phyloP scores from a whole-genome alignment of 768 basidiomycete genomes.

The Porphyrellus cyaneotinctus region DNA sequence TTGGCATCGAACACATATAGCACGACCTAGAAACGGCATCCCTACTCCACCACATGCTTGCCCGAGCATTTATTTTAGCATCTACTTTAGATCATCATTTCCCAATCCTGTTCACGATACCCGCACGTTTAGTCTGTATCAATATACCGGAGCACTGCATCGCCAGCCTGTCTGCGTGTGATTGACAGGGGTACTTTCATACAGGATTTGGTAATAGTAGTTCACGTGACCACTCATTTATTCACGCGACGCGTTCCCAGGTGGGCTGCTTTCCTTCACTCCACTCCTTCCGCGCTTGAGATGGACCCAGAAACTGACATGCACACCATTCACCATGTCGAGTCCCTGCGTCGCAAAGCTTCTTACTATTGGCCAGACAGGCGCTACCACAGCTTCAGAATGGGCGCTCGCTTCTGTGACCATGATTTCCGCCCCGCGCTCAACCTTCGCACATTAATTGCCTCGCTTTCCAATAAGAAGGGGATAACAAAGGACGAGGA shows the following conservation, averaged over 20 bases:
- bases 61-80: conserved; percentile 23
- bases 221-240: conserved; percentile 14
- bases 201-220: background rate
- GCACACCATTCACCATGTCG: conserved; percentile 22
- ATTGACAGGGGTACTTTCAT: background rate
- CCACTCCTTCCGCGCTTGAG: background rate
- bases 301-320: conserved; percentile 9
- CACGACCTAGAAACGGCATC: conserved; percentile 6
- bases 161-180: background rate
- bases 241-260: conserved; percentile 1
- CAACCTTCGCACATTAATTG: conserved; percentile 26
- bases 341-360: conserved; percentile 25
- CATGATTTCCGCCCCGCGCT: conserved; percentile 28
- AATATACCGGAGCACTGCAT: conserved; percentile 20
- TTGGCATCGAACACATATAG: conserved; percentile 8
- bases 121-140: conserved; percentile 28
- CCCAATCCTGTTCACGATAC: conserved; percentile 20
- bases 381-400: conserved; percentile 8
- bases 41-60: conserved; percentile 2
- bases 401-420: background rate
- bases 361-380: conserved; percentile 26
- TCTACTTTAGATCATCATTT: conserved; percentile 27
- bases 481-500: background rate
- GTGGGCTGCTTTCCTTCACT: conserved; percentile 1
- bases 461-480: conserved; percentile 11